Base-by-base conservation (phyloP, 805 yeast species). In the Lipomyces yamanashiensis region DNA sequence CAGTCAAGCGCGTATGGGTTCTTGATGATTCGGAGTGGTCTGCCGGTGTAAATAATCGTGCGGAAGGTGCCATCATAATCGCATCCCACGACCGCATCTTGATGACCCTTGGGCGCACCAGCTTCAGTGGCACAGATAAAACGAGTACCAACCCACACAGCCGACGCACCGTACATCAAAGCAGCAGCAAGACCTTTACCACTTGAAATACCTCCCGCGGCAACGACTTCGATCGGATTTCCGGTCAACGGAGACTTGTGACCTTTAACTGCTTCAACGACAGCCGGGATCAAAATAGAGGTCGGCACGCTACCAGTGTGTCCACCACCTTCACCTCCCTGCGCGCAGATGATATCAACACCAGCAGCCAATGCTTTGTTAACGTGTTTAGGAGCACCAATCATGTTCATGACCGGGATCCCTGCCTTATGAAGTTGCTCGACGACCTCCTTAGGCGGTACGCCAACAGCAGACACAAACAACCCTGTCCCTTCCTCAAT, bases 261-360 rank as follows among this genome's bases (percentile, higher is more conserved):
- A 47, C 72, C 71, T 49, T 60, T 52, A 19, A 67, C 72, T 33
- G 44, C 59, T 34, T 70, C 73, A 15, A 70, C 73, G 15, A 70
- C 72, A 10, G 73, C 62, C 13, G 73, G 73, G 21, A 71, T 71
- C 52, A 71, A 50, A 41, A 71, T 58, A 5, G 63, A 47, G 9
- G 72, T 66, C 0, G 73, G 72, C 10, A 67, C 59, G 19, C 67
- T 57, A 1, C 73, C 73, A 7, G 73, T 71, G 55, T 71, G 73
- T 17, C 73, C 73, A 40, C 73, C 73, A 36, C 73, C 73, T 43
- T 71, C 73, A 13, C 73, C 73, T n/a, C 73, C 73, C 43, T 71
- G 73, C 12, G 71, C 72, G 43, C 71, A 65, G 37, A 71, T 61
- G 52, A 71, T 61, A 51, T 71, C 73, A 39, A 70, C 73, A n/a